Evolutionary conservation across 1,139 yeast species (phyloP).

Genomic region (Hansenula sp.): DNA sequence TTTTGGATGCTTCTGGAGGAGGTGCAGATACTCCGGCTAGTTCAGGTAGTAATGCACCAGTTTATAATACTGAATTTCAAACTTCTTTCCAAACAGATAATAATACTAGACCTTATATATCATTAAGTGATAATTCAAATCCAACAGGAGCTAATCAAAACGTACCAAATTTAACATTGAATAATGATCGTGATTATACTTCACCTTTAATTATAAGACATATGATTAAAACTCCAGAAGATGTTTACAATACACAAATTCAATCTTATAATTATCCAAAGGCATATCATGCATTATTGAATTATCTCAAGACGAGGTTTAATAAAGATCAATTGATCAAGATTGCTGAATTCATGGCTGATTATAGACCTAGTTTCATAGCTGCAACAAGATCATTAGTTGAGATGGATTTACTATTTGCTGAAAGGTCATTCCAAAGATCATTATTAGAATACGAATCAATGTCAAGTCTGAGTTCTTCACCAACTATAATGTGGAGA

Average conservation of each 20-base stretch:
- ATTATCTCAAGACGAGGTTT: conserved; percentile 51
- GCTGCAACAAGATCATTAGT: conserved; percentile 66
- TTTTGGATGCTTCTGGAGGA: conserved; percentile 15
- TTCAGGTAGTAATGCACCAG: not conserved
- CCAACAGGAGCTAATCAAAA: not conserved
- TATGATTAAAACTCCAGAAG: conserved; percentile 58
- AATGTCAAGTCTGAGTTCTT: conserved; percentile 41
- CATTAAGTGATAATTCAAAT: conserved; percentile 23
- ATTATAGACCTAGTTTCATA: conserved; percentile 67
- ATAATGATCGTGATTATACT: conserved; percentile 37
- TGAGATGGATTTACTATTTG: conserved; percentile 60
- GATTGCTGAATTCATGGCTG: conserved; percentile 62
- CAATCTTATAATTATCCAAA: conserved; percentile 63
- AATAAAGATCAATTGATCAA: conserved; percentile 45
- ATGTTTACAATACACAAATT: conserved; percentile 49
- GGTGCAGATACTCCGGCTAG: conserved; percentile 17
- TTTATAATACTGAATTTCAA: conserved; percentile 19
- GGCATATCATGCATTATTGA: conserved; percentile 59
- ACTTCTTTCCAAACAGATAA: conserved; percentile 22
- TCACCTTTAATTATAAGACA: conserved; percentile 57
- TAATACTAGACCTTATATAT: conserved; percentile 24
- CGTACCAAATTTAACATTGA: conserved; percentile 8
- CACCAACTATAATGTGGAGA: conserved; percentile 76
- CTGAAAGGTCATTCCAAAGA: conserved; percentile 67
- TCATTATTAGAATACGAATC: conserved; percentile 62